Percentiles rank a stretch among this genome's conserved stretches.
Conservation (phyloP, 2,329 filamentous ascomycete genomes). For the Curvularia sp. region DNA sequence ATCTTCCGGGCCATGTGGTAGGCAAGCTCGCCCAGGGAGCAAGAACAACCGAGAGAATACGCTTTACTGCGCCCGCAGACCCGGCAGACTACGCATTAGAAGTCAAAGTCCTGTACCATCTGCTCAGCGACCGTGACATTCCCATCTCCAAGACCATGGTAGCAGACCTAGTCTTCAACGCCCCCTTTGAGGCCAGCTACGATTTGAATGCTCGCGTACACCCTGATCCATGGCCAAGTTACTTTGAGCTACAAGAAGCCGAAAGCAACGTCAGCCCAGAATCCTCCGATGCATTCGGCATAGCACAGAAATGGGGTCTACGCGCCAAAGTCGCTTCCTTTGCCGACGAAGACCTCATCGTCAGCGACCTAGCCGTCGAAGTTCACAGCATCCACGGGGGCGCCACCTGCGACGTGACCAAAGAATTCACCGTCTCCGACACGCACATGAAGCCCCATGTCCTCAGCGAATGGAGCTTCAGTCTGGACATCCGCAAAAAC, state of each 20-base stretch:
- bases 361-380: slow-evolving; percentile 70
- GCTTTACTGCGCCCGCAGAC: slow-evolving; percentile 52
- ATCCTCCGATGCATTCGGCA: slow-evolving; percentile 60
- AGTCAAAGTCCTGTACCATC: slow-evolving; percentile 76
- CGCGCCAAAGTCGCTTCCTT: slow-evolving; percentile 77
- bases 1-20: slow-evolving; percentile 48
- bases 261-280: slow-evolving; percentile 43
- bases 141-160: slow-evolving; percentile 76
- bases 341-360: slow-evolving; percentile 66
- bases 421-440: slow-evolving; percentile 36
- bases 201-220: slow-evolving; percentile 83
- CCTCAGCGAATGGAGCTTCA: slow-evolving; percentile 75
- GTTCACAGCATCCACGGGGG: slow-evolving; percentile 68
- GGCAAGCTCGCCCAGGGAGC: slow-evolving; percentile 44
- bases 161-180: slow-evolving; percentile 74
- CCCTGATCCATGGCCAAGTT: slow-evolving; percentile 80
- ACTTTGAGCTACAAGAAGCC: slow-evolving; percentile 71
- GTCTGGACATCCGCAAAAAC: slow-evolving; percentile 75
- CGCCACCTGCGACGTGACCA: slow-evolving; percentile 61
- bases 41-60: slow-evolving; percentile 45
- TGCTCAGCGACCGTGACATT: slow-evolving; percentile 80
- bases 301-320: slow-evolving; percentile 83
- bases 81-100: slow-evolving; percentile 71
- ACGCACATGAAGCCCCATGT: slow-evolving; percentile 67
- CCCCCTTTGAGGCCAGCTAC: slow-evolving; percentile 91